Base-by-base conservation (phyloP, 179 eudicot species). In the Silene vulgaris region DNA sequence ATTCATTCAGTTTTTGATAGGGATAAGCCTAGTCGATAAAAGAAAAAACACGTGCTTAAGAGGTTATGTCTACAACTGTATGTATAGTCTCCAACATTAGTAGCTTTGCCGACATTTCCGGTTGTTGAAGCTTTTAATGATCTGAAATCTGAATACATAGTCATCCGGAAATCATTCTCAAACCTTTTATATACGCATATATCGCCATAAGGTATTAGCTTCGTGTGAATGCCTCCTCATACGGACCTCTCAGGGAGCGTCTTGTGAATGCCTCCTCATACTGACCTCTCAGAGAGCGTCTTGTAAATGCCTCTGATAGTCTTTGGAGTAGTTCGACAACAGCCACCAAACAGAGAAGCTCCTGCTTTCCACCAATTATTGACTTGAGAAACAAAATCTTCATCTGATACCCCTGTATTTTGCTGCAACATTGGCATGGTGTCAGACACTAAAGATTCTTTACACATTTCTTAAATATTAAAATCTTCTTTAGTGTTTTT, bases 281-380 rank as follows among this genome's bases (percentile, higher is more conserved):
- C 37, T 32, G 37, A 32, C 37, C 37, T 32, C 37, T 32, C 37
- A 32, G 37, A 32, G 37, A 32, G 37, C 37, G 37, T 32, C 37
- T 32, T 32, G 74, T 85, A 83, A 57, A 94, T 94, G 61, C 91
- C 98, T 83, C 86, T 85, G 35, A 94, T 87, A 4, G 98, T 92
- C 35, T 83, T 76, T 56, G 98, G 98, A 50, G 98, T 87, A 26
- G 98, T 94, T 79, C 98, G 84, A 77, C 98, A 94, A 80, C 98
- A 94, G 12, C 98, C 98, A 14, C 98, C 98, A 26, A 94, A 77
- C 13, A 94, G 82, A 23, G 92, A 86, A 9, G 98, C 98, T 52
- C 98, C 98, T 66, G 88, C 89, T 17, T 90, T 89, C 61, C 78
- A 40, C 98, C 98, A 94, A 63, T 87, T 89, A 73, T 86, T 84